Conservation (phyloP, 2,329 filamentous ascomycete species). For the Colletotrichum melonis region DNA sequence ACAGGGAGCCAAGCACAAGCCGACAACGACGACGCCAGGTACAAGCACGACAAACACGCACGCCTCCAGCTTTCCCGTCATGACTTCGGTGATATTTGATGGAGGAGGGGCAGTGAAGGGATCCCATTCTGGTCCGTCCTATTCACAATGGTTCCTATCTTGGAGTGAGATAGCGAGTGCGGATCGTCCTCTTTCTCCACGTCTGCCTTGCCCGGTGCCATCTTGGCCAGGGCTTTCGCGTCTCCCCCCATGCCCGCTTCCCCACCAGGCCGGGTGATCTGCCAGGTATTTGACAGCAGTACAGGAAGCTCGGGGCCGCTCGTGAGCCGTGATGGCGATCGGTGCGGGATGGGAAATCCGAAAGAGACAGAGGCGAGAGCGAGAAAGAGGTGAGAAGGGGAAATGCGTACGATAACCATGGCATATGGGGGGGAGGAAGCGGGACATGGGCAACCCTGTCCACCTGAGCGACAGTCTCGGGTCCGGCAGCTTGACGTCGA, state of each 20-base stretch:
- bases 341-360: background rate
- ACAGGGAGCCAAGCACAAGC: constrained; percentile 24
- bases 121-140: background rate
- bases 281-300: background rate
- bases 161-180: background rate
- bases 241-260: background rate
- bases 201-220: background rate
- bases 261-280: background rate
- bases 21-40: background rate
- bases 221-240: no score
- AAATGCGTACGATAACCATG: background rate
- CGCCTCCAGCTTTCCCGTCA: background rate
- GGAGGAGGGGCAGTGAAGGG: background rate
- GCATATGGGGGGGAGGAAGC: background rate
- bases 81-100: background rate
- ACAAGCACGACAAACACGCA: background rate
- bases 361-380: background rate
- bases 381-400: no score
- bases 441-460: background rate
- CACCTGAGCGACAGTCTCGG: constrained; percentile 15
- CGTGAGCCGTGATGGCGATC: background rate
- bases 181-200: constrained; percentile 14
- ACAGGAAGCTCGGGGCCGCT: background rate
- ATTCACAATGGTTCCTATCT: constrained; percentile 14
- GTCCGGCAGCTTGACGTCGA: constrained; percentile 25